Evolutionary conservation across 805 yeast genomes (phyloP), one percentile per base, ranked within the genome.

Genomic region (Scheffersomyces coipomensis): DNA sequence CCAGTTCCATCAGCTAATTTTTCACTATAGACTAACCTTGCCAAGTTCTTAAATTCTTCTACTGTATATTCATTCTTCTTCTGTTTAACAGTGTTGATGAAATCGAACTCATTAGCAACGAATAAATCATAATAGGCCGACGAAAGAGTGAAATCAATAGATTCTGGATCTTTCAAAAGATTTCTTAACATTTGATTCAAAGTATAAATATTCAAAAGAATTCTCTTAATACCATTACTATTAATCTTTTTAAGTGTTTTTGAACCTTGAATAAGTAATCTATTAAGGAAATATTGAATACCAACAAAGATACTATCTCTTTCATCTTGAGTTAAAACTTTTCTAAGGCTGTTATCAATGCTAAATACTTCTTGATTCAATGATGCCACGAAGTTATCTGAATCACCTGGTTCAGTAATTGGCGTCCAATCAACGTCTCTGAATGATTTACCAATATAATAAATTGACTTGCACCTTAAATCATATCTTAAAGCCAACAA

Each of bases 171-270:
- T 18, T 58, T 53, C 53, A 77, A 71, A 24, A 83, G 70, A 43
- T 76, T 78, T 43, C 85, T 71, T 40, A 85, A 68, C 75, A 81
- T 76, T 55, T 84, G 90, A 60, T 82, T 88, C 31, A 84, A 59
- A 1, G 84, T 80, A 37, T 79, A 68, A 16, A 85, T 77, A 53
- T 84, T 84, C 48, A 79, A 66, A 42, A 78, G 62, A 44, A 85
- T 63, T 47, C 77, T 74, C 48, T 76, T 73, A 39, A 83, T 68
- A 24, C 91, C 90, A 44, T 74, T 71, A 15, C 62, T 61, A 55
- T 81, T 83, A 49, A 83, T 64, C 34, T 66, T 70, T 16, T 58
- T 57, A 7, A 85, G 66, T 38, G 73, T 59, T 19, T 64, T 64
- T 4, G 85, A 74, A 16, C 80, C 83, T 23, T 57, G 58, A 4